These are phyloP conservation scores for Litsea cubeba DNA, from an alignment of 164 flowering plant genomes.

Conservation along the genomic window DNA sequence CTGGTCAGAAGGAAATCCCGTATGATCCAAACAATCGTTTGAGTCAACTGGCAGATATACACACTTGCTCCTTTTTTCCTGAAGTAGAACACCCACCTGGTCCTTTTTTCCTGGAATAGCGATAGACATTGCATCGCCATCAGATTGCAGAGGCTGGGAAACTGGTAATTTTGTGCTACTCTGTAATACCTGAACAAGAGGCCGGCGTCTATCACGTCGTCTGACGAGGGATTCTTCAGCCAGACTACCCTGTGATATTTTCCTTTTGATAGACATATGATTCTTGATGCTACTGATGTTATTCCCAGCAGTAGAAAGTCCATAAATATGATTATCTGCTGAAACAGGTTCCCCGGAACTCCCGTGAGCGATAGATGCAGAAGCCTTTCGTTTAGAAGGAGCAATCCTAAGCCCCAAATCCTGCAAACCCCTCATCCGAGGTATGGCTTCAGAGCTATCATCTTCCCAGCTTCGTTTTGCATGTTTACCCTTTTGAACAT, in stretches of 20 bases:
- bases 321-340: slow-evolving; percentile 21
- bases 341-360: slow-evolving; percentile 20
- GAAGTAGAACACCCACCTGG: slow-evolving; percentile 27
- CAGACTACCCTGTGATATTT: slow-evolving; percentile 29
- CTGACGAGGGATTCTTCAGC: slow-evolving; percentile 9
- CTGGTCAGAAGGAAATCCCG: slow-evolving; percentile 28
- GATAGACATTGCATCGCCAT: slow-evolving; percentile 27
- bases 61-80: slow-evolving; percentile 53
- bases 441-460: slow-evolving; percentile 41
- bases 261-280: slow-evolving; percentile 30
- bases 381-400: slow-evolving; percentile 35
- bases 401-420: slow-evolving; percentile 64
- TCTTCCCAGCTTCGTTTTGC: slow-evolving; percentile 41
- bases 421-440: slow-evolving; percentile 74
- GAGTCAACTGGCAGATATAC: slow-evolving; percentile 41
- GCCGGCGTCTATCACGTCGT: slow-evolving; percentile 41
- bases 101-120: slow-evolving; percentile 37
- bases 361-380: slow-evolving; percentile 25
- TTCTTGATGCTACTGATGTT: slow-evolving; percentile 23
- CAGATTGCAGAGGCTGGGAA: slow-evolving; percentile 26
- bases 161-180: slow-evolving; percentile 31
- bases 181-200: slow-evolving; percentile 46
- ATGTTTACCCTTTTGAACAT: slow-evolving; percentile 23
- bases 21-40: slow-evolving; percentile 28
- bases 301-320: slow-evolving; percentile 21